phyloP scores from a whole-genome alignment of 345 rosid species.

The Barbarea vulgaris region DNA sequence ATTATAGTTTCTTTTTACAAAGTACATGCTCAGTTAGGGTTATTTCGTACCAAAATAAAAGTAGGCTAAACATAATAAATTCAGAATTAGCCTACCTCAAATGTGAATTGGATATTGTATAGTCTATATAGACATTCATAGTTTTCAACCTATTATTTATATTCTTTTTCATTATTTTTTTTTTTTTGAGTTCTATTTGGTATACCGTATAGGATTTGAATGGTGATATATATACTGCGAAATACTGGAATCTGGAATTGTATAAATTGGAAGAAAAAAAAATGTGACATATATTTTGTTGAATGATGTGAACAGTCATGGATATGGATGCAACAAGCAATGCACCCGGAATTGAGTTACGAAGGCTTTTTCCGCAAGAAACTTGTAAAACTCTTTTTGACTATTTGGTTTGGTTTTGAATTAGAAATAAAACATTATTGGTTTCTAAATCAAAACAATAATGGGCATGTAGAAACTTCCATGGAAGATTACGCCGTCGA shows the following conservation, averaged over 20 bases:
- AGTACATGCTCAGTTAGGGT: not conserved
- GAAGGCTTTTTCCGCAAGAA: constrained; percentile 75
- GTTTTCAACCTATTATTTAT: not conserved
- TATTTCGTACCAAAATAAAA: not conserved
- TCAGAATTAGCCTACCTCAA: not conserved
- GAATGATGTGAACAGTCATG: constrained; percentile 66
- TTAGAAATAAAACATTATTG: not conserved
- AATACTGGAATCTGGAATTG: not conserved
- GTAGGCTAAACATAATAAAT: not conserved
- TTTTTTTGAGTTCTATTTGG: not conserved
- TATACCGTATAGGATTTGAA: not conserved
- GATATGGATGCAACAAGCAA: constrained; percentile 99
- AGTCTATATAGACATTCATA: not conserved
- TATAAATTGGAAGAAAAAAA: not conserved
- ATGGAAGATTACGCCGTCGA: constrained; percentile 71
- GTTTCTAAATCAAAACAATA: not conserved
- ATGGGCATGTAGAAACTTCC: constrained; percentile 47
- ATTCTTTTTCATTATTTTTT: not conserved
- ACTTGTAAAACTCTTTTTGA: constrained; percentile 51
- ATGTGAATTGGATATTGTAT: not conserved
- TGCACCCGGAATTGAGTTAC: constrained; percentile 95
- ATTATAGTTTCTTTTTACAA: not conserved
- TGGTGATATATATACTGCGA: not conserved
- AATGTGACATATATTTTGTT: not conserved
- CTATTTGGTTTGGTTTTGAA: not conserved